Evolutionary conservation across 2,329 filamentous ascomycete species (phyloP).

Genomic region (Seiridium unicorne): DNA sequence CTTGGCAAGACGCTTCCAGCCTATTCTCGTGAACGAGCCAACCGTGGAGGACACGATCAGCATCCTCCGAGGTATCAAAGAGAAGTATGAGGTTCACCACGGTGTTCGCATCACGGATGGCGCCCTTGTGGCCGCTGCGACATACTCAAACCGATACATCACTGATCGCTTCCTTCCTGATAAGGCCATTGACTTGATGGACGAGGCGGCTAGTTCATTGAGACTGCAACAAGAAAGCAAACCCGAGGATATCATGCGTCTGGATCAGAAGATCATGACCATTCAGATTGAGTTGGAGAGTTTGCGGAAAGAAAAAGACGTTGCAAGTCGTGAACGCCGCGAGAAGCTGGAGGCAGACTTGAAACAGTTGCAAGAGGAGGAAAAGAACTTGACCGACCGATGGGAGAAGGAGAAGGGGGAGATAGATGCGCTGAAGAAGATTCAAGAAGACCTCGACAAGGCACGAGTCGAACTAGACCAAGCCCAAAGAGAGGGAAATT

Average conservation of each 20-base stretch:
- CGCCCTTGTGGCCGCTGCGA: slow-evolving; percentile 86
- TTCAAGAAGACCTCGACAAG: slow-evolving; percentile 84
- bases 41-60: slow-evolving; percentile 90
- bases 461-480: slow-evolving; percentile 83
- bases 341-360: slow-evolving; percentile 81
- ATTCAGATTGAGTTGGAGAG: slow-evolving; percentile 52
- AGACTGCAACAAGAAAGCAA: slow-evolving; percentile 95
- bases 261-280: slow-evolving; percentile 10
- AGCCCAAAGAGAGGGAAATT: slow-evolving; percentile 84
- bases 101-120: slow-evolving; percentile 93
- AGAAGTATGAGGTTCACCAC: slow-evolving; percentile 96
- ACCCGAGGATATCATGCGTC: slow-evolving; percentile 79
- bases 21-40: slow-evolving; percentile 90
- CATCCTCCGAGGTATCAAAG: slow-evolving; percentile 93
- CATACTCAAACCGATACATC: slow-evolving; percentile 93
- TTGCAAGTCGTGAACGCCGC: slow-evolving; percentile 82
- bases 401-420: slow-evolving; percentile 91
- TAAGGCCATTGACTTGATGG: slow-evolving; percentile 95
- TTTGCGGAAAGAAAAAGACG: slow-evolving; percentile 87
- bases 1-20: slow-evolving; percentile 87
- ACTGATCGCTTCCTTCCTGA: slow-evolving; percentile 94
- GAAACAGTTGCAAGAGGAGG: slow-evolving; percentile 74
- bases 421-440: slow-evolving; percentile 82
- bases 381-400: slow-evolving; percentile 68
- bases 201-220: slow-evolving; percentile 88